phyloP scores from a whole-genome alignment of 164 flowering plant species.

The Stephania yunnanensis region DNA sequence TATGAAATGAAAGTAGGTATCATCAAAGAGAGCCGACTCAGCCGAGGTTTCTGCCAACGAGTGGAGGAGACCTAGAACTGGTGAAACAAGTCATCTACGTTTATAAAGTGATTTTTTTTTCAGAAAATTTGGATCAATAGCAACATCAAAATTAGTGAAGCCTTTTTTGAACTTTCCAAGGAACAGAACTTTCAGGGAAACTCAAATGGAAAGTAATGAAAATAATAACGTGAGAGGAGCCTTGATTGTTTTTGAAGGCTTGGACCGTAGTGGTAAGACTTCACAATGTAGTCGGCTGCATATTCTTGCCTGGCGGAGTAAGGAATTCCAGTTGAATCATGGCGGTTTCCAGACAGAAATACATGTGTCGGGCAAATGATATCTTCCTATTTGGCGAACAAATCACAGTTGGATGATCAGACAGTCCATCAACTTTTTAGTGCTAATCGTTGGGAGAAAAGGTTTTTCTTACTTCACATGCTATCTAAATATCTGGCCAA shows the following conservation, averaged over 20 bases:
- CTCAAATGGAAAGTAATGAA: slow-evolving; percentile 34
- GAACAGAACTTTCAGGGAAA: slow-evolving; percentile 20
- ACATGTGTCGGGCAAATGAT: slow-evolving; percentile 71
- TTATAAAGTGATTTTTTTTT: background rate
- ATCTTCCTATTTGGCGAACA: slow-evolving; percentile 61
- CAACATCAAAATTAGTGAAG: slow-evolving; percentile 15
- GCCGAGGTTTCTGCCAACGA: no score
- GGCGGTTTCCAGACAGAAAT: slow-evolving; percentile 73
- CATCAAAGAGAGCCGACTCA: no score
- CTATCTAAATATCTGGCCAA: background rate
- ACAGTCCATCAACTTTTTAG: slow-evolving; percentile 78
- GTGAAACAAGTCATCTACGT: no score
- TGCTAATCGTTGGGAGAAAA: slow-evolving; percentile 86
- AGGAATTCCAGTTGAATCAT: slow-evolving; percentile 54
- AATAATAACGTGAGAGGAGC: slow-evolving; percentile 52
- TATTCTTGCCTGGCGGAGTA: slow-evolving; percentile 35
- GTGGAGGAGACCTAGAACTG: no score
- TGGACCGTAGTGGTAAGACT: slow-evolving; percentile 77
- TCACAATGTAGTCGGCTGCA: slow-evolving; percentile 49
- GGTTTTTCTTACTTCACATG: slow-evolving; percentile 25
- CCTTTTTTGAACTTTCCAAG: slow-evolving; percentile 5
- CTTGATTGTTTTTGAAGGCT: slow-evolving; percentile 73
- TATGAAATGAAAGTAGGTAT: no score
- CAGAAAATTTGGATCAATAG: slow-evolving; percentile 21
- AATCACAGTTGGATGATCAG: slow-evolving; percentile 67